Conservation (phyloP, 495 filamentous ascomycete genomes). For the Xylaria curta region DNA sequence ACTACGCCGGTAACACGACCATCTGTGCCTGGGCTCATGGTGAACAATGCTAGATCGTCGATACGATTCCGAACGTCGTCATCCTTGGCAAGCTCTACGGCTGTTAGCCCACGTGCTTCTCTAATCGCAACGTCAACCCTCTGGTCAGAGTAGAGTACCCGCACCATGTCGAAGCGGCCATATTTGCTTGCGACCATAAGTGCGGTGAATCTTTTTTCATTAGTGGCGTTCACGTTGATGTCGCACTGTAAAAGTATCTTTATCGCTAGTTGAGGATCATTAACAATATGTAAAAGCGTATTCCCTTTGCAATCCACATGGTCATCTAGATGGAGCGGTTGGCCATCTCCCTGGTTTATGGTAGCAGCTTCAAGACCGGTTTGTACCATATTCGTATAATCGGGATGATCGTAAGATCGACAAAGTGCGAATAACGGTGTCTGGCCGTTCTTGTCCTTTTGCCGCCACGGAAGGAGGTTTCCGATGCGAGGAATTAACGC, state of each 20-base stretch:
- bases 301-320: conserved; percentile 95
- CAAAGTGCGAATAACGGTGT: conserved; percentile 95
- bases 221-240: conserved; percentile 91
- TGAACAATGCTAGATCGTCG: conserved; percentile 88
- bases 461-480: conserved; percentile 80
- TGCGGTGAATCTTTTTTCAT: conserved; percentile 93
- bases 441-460: conserved; percentile 94
- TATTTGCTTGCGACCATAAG: conserved; percentile 99
- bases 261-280: conserved; percentile 77
- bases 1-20: conserved; percentile 91
- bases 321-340: conserved; percentile 86
- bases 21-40: conserved; percentile 71
- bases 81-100: conserved; percentile 96
- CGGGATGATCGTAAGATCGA: conserved; percentile 90
- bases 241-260: conserved; percentile 83
- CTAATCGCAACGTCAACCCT: conserved; percentile 84
- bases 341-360: conserved; percentile 73
- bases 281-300: conserved; percentile 90
- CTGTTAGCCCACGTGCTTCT: conserved; percentile 88
- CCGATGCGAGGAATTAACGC: conserved; percentile 77
- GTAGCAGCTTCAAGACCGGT: conserved; percentile 78
- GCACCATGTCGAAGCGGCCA: conserved; percentile 89
- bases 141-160: conserved; percentile 83
- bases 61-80: conserved; percentile 96
- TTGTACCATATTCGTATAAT: conserved; percentile 86